phyloP scores from a whole-genome alignment of 129 eudicot genomes.

The Flaveria bidentis region DNA sequence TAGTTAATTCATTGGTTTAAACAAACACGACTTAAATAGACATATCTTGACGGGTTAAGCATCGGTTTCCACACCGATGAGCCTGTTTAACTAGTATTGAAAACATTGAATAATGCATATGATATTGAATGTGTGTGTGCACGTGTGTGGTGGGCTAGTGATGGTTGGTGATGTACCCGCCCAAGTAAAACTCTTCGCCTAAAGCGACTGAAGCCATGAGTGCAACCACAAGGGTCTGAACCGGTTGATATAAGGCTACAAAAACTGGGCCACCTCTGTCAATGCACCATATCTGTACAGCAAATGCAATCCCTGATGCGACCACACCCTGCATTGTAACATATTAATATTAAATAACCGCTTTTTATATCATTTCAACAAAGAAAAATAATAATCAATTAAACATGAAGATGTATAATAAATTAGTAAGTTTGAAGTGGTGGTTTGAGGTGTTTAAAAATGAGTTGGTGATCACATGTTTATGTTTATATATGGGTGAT shows the following conservation, averaged over 20 bases:
- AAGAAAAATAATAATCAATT: background rate
- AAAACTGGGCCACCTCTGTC: constrained; percentile 99
- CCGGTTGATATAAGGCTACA: constrained; percentile 98
- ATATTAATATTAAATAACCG: background rate
- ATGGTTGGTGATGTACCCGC: constrained; percentile 61
- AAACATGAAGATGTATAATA: background rate
- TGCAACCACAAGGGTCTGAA: constrained; percentile 98
- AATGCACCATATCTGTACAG: constrained; percentile 99
- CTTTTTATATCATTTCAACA: constrained; percentile 18
- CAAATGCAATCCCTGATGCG: constrained; percentile 99
- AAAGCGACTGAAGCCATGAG: constrained; percentile 83
- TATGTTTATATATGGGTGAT: background rate
- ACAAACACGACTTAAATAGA: no score
- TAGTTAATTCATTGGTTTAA: no score
- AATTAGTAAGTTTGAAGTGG: background rate
- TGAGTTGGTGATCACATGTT: constrained; percentile 7
- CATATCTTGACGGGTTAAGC: no score
- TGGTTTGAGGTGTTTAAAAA: constrained; percentile 8
- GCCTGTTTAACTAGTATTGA: no score
- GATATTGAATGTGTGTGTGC: constrained; percentile 7
- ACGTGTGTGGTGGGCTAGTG: constrained; percentile 34
- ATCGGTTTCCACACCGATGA: no score
- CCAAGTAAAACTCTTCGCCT: constrained; percentile 95
- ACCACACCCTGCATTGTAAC: constrained; percentile 80
- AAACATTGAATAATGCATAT: background rate